Evolutionary conservation across 2,329 filamentous ascomycete genomes (phyloP).

Genomic region (Drechslera avenae): DNA sequence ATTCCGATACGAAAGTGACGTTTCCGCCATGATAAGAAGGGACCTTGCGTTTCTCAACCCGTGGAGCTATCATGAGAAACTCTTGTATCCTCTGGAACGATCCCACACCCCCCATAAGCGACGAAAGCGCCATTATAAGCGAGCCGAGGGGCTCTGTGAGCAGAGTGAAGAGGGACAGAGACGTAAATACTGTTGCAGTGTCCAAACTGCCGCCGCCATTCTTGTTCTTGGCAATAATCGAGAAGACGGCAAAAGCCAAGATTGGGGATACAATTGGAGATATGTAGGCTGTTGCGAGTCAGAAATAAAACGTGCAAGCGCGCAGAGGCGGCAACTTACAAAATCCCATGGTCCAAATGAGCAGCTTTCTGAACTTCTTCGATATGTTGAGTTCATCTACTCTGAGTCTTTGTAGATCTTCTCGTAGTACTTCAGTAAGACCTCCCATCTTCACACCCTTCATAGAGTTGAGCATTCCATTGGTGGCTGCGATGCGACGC

Average conservation of each 20-base stretch:
- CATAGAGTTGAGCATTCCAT: constrained; percentile 52
- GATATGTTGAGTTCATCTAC: constrained; percentile 43
- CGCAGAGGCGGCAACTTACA: constrained; percentile 23
- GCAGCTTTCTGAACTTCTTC: constrained; percentile 42
- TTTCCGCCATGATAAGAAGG: constrained; percentile 26
- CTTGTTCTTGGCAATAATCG: constrained; percentile 47
- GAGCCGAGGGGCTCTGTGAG: constrained; percentile 54
- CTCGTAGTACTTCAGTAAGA: constrained; percentile 36
- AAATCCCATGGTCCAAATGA: constrained; percentile 46
- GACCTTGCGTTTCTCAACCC: constrained; percentile 29
- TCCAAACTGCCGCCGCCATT: constrained; percentile 43
- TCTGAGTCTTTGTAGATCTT: constrained; percentile 39
- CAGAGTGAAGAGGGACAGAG: constrained; percentile 55
- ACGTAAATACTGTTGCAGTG: constrained; percentile 53
- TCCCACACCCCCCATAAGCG: constrained; percentile 53
- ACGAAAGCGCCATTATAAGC: constrained; percentile 53
- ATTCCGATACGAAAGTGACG: constrained; percentile 24
- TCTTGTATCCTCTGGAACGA: constrained; percentile 55
- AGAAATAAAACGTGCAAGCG: not conserved
- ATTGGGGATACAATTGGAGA: constrained; percentile 50
- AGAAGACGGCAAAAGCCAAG: constrained; percentile 54
- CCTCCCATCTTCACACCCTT: constrained; percentile 56
- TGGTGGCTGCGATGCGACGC: constrained; percentile 51
- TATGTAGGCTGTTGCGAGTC: constrained; percentile 32
- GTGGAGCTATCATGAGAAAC: constrained; percentile 46